These are phyloP conservation scores for Citrus glauca DNA, from an alignment of 345 rosid genomes.

Conservation along the genomic window DNA sequence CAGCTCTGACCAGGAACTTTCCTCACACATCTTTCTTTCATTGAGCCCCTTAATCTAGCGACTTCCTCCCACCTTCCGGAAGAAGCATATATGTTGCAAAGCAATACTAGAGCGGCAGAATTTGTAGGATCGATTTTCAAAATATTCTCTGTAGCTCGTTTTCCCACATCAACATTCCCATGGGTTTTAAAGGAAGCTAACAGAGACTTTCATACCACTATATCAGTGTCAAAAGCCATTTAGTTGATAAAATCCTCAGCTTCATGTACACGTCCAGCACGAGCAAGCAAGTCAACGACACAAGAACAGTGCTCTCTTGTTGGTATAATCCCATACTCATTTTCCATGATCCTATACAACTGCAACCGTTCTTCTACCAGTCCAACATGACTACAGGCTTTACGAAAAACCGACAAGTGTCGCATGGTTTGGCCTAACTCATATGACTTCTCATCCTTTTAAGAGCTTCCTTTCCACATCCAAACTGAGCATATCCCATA, in stretches of 20 bases:
- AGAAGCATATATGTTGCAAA: slow-evolving; percentile 57
- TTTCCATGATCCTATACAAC: slow-evolving; percentile 48
- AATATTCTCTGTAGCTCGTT: slow-evolving; percentile 59
- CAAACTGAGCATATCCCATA: slow-evolving; percentile 74
- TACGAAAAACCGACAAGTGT: slow-evolving; percentile 38
- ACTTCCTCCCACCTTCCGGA: slow-evolving; percentile 55
- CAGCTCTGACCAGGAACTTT: slow-evolving; percentile 82
- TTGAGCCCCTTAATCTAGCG: slow-evolving; percentile 48
- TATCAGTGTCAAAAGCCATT: slow-evolving; percentile 53
- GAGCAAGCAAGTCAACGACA: slow-evolving; percentile 71
- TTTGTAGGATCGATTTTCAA: slow-evolving; percentile 54
- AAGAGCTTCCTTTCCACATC: slow-evolving; percentile 68
- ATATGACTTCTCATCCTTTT: slow-evolving; percentile 44
- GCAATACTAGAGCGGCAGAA: slow-evolving; percentile 64
- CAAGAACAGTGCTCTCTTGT: slow-evolving; percentile 68
- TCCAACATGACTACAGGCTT: slow-evolving; percentile 79
- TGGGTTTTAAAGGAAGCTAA: slow-evolving; percentile 71
- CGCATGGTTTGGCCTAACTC: slow-evolving; percentile 53
- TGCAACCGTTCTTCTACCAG: slow-evolving; percentile 63
- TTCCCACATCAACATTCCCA: slow-evolving; percentile 54
- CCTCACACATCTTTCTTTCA: slow-evolving; percentile 51
- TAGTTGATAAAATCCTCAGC: slow-evolving; percentile 54
- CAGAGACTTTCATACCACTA: slow-evolving; percentile 65
- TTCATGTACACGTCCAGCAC: slow-evolving; percentile 64
- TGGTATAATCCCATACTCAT: slow-evolving; percentile 41